phyloP scores from a whole-genome alignment of 805 yeast genomes.

The Monosporozyma yasuniensis region DNA sequence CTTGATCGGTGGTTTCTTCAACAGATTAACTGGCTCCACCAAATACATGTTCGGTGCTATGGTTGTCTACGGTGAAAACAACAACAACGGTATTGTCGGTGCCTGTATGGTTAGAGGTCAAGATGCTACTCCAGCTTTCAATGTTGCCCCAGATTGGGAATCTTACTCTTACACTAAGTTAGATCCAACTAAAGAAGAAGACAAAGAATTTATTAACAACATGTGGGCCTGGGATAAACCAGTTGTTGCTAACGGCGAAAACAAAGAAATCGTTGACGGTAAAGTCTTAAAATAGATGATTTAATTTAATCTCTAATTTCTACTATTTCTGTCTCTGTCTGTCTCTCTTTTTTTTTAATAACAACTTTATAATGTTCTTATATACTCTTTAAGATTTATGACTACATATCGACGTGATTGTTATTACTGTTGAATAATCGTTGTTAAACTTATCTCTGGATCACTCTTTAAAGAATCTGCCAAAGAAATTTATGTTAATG shows the following conservation, averaged over 20 bases:
- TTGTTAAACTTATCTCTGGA: neutral
- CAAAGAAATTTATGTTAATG: neutral
- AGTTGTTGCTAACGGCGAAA: conserved; percentile 65
- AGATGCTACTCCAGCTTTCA: conserved; percentile 82
- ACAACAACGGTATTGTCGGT: conserved; percentile 95
- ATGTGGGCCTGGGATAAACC: conserved; percentile 99
- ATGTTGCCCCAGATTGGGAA: conserved; percentile 99
- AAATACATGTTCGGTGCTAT: conserved; percentile 89
- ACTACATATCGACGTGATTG: neutral
- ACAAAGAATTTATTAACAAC: conserved; percentile 73
- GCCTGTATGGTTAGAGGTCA: conserved; percentile 94
- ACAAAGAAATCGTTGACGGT: conserved; percentile 90
- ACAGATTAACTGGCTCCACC: conserved; percentile 84
- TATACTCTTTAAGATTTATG: neutral
- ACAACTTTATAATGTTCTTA: neutral
- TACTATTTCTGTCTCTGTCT: neutral
- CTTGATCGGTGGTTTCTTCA: conserved; percentile 95
- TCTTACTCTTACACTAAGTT: conserved; percentile 77
- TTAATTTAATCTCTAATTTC: no score
- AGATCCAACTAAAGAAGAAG: conserved; percentile 69
- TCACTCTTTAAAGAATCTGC: neutral
- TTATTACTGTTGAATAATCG: neutral
- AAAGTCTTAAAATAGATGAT: conserved; percentile 76
- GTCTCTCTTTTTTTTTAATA: neutral
- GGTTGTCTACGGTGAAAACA: conserved; percentile 98